Conservation (phyloP, 2,329 filamentous ascomycete genomes). For the Pyrenophora graminea region DNA sequence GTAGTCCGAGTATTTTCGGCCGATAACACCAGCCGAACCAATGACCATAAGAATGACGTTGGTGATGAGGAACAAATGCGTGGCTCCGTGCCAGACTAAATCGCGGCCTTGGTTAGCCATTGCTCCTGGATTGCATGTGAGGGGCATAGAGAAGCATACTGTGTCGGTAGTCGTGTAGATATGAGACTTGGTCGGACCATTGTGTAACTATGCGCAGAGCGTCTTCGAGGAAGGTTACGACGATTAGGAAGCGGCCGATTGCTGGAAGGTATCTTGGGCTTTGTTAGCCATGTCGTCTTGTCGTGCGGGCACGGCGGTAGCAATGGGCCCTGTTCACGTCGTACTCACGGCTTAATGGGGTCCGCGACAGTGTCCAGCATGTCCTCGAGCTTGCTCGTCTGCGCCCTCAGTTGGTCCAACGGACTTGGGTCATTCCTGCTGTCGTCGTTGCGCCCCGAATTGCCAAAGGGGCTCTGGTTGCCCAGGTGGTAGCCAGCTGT, state of each 20-base stretch:
- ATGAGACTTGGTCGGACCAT: constrained; percentile 93
- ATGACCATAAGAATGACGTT: constrained; percentile 87
- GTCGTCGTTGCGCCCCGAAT: constrained; percentile 59
- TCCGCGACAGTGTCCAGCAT: constrained; percentile 83
- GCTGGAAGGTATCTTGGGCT: constrained; percentile 81
- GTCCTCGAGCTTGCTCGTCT: constrained; percentile 99
- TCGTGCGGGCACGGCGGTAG: constrained; percentile 1
- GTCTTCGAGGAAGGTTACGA: constrained; percentile 98
- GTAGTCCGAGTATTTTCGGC: constrained; percentile 89
- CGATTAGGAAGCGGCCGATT: constrained; percentile 95
- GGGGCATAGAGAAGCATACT: constrained; percentile 61
- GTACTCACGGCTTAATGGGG: constrained; percentile 88
- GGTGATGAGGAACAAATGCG: constrained; percentile 86
- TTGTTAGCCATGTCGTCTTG: constrained; percentile 27
- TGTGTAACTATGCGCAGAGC: constrained; percentile 94
- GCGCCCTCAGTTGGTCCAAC: constrained; percentile 85
- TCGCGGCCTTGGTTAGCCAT: constrained; percentile 23
- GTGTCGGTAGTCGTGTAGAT: constrained; percentile 87
- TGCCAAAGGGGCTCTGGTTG: constrained; percentile 72
- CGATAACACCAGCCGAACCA: constrained; percentile 85
- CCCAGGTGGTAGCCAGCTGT: constrained; percentile 82
- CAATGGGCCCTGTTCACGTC: constrained; percentile 6
- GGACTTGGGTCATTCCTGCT: constrained; percentile 71
- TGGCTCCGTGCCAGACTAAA: constrained; percentile 82
- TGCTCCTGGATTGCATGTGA: not conserved